A percentile compares a stretch with the other conserved stretches of the same genome.
These are phyloP conservation scores for Hordeum marinum DNA, from an alignment of 176 grass and related monocot genomes.

Conservation along the genomic window DNA sequence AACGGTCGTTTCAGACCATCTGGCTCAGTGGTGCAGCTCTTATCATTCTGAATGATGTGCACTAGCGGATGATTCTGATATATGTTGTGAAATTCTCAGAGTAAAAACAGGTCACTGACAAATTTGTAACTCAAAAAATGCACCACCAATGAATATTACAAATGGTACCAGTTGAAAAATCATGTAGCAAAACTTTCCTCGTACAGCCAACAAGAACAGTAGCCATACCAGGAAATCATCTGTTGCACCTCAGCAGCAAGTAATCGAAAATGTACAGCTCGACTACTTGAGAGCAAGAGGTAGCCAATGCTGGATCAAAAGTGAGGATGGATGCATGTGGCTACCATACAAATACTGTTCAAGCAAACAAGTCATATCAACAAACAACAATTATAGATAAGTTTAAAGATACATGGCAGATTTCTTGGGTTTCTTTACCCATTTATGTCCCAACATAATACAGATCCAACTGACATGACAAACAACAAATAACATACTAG, in stretches of 20 bases:
- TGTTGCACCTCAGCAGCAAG: background rate
- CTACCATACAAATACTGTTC: constrained; percentile 16
- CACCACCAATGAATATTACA: background rate
- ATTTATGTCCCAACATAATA: constrained; percentile 12
- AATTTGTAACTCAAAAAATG: background rate
- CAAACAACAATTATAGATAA: constrained; percentile 1
- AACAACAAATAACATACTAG: constrained; percentile 22
- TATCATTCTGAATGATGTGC: background rate
- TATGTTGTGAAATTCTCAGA: background rate
- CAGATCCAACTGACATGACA: constrained; percentile 2
- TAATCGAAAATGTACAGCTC: background rate
- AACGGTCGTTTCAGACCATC: background rate
- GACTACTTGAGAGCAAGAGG: constrained; percentile 2
- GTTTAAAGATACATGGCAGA: background rate
- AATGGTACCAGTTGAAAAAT: background rate
- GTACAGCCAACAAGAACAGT: background rate
- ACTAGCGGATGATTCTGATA: background rate
- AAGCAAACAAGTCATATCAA: constrained; percentile 30
- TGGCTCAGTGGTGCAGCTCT: background rate
- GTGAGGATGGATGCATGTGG: constrained; percentile 1
- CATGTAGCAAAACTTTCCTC: background rate
- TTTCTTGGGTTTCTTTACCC: background rate
- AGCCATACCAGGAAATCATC: background rate
- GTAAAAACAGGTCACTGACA: background rate
- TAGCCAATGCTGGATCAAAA: background rate